These are phyloP conservation scores for Coleophoma cylindrospora DNA, from an alignment of 2,329 filamentous ascomycete species.

Conservation along the genomic window DNA sequence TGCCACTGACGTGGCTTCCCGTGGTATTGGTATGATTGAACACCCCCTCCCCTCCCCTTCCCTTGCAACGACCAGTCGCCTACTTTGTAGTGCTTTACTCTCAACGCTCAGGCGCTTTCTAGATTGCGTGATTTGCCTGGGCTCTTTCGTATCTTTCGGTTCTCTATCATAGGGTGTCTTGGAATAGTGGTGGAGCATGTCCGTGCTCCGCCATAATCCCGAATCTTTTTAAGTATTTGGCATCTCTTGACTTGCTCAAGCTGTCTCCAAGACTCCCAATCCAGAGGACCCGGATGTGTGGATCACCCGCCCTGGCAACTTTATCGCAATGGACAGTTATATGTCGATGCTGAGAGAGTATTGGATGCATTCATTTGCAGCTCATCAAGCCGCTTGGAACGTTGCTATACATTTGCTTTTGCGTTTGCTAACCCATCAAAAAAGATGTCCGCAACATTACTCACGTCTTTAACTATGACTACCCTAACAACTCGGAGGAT, in stretches of 20 bases:
- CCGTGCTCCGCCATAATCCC: slow-evolving; percentile 69
- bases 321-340: slow-evolving; percentile 32
- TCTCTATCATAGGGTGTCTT: slow-evolving; percentile 80
- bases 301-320: slow-evolving; percentile 45
- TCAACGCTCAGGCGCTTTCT: slow-evolving; percentile 82
- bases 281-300: slow-evolving; percentile 54
- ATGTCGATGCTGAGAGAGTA: slow-evolving; percentile 33
- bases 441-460: slow-evolving; percentile 99
- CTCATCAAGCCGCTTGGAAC: slow-evolving; percentile 44
- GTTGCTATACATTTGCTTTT: slow-evolving; percentile 54
- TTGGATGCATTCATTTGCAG: slow-evolving; percentile 30
- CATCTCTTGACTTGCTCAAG: slow-evolving; percentile 78
- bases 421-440: slow-evolving; percentile 75
- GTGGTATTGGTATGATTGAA: slow-evolving; percentile 99
- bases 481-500: slow-evolving; percentile 98
- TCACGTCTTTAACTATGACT: slow-evolving; percentile 99
- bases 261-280: slow-evolving; percentile 64
- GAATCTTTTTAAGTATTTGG: slow-evolving; percentile 63
- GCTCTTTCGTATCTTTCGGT: slow-evolving; percentile 79
- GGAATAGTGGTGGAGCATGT: slow-evolving; percentile 70
- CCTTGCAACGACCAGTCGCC: slow-evolving; percentile 52
- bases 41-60: slow-evolving; percentile 39
- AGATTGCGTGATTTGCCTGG: slow-evolving; percentile 90
- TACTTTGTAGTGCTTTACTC: slow-evolving; percentile 76
- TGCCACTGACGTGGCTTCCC: slow-evolving; percentile 97